These are phyloP conservation scores for Mortierella sp. DNA, from an alignment of 371 early-diverging fungal genomes.

Conservation along the genomic window DNA sequence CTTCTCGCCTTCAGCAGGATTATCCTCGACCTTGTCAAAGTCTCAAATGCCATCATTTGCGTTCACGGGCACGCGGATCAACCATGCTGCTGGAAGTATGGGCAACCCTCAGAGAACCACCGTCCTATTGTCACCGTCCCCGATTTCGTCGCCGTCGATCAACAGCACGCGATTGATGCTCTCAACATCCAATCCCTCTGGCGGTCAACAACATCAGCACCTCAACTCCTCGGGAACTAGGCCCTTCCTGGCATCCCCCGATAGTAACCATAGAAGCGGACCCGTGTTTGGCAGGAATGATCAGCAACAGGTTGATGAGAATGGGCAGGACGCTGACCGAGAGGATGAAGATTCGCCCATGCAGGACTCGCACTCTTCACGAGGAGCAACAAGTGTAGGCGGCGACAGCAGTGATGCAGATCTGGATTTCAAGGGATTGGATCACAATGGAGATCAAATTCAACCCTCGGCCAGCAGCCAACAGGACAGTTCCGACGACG, in stretches of 20 bases:
- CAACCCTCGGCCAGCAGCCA: background rate
- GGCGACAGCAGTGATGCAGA: background rate
- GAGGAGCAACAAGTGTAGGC: background rate
- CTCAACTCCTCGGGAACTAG: slow-evolving; percentile 8
- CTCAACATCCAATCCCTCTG: slow-evolving; percentile 2
- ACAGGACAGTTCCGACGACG: background rate
- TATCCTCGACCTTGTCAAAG: slow-evolving; percentile 2
- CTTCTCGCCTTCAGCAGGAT: slow-evolving; percentile 28
- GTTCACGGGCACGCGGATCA: slow-evolving; percentile 3
- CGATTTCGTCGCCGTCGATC: slow-evolving; percentile 38
- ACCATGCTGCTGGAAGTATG: background rate
- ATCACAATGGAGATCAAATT: slow-evolving; percentile 42
- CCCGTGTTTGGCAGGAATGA: slow-evolving; percentile 15
- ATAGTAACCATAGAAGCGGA: background rate
- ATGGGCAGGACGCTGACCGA: background rate
- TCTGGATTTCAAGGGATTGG: slow-evolving; percentile 18
- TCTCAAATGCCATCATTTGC: slow-evolving; percentile 19
- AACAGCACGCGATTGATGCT: slow-evolving; percentile 22
- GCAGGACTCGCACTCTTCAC: slow-evolving; percentile 10
- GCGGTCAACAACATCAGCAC: background rate
- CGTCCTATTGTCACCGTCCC: slow-evolving; percentile 37
- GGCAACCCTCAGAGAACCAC: slow-evolving; percentile 25
- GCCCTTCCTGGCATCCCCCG: slow-evolving; percentile 30
- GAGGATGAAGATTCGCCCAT: slow-evolving; percentile 31
- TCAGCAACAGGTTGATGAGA: background rate